Evolutionary conservation across 805 yeast genomes (phyloP), one percentile per base, ranked within the genome.

Genomic region (Yamadazyma tumulicola): DNA sequence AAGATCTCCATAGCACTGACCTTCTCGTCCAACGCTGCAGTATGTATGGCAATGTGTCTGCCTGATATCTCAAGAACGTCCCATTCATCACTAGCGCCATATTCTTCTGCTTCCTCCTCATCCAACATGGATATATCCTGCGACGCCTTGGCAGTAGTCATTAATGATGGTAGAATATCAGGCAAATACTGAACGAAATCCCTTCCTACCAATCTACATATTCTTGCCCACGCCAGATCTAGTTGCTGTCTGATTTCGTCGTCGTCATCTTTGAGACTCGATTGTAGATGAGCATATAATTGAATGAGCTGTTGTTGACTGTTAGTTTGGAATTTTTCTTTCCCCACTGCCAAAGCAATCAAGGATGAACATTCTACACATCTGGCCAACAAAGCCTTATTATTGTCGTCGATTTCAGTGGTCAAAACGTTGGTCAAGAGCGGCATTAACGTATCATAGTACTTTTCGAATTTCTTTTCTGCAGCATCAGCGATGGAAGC

Each of bases 401-500:
- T 80, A 49, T 85, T 94, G 29, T 75, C 75, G 24, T 86, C 91
- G 60, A 82, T 73, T 45, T 86, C 94, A 4, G 91, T 67, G 47
- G 72, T 77, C 62, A 93, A 65, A 14, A 91, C 95, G 42, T 82
- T 78, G 38, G 88, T 65, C 42, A 91, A 68, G 46, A 87, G 64
- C 12, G 96, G 96, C 94, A 93, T 91, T 57, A 93, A 72, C 1
- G 96, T 84, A 56, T 88, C 96, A 57, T 89, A 93, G 57, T 93
- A 93, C 63, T 89, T 91, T 49, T 79, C 72, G 55, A 93, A 93
- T 53, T 83, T 84, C 43, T 74, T 74, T 59, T 87, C 87, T 3
- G 97, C 96, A 11, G 96, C 94, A 61, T 91, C 97, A 2, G 98
- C 98, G 46, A 91, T 89, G 47, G 89, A 85, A 14, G 97, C 96